Evolutionary conservation across 2,329 filamentous ascomycete species (phyloP).

Genomic region (Epichloe scottii): DNA sequence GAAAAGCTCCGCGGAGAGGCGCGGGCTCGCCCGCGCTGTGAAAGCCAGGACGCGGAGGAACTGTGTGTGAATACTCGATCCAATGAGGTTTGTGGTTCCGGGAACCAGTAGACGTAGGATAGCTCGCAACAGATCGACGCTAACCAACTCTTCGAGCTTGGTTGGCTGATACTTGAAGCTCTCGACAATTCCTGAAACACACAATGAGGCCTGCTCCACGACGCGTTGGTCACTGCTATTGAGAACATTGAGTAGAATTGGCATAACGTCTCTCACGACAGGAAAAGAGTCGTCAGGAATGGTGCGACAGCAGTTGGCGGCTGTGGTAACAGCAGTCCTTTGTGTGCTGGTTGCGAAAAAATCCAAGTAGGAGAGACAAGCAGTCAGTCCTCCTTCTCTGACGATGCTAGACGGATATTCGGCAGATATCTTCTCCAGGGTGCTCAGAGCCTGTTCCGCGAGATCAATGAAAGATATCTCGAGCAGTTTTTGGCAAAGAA

Average conservation of each 20-base stretch:
- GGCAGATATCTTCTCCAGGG: constrained; percentile 90
- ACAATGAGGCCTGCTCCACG: constrained; percentile 90
- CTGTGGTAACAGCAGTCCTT: constrained; percentile 89
- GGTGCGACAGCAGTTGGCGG: constrained; percentile 95
- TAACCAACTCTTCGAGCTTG: constrained; percentile 87
- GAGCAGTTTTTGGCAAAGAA: constrained; percentile 86
- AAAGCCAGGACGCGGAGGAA: constrained; percentile 88
- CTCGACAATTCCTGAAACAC: constrained; percentile 90
- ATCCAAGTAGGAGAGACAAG: constrained; percentile 91
- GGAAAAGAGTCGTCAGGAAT: constrained; percentile 88
- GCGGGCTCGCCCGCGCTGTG: constrained; percentile 77
- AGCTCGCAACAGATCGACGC: constrained; percentile 71
- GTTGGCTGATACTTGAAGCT: constrained; percentile 84
- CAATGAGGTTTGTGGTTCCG: constrained; percentile 90
- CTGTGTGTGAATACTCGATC: constrained; percentile 88
- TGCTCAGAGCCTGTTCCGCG: constrained; percentile 92
- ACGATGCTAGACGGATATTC: constrained; percentile 95
- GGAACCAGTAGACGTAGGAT: constrained; percentile 80
- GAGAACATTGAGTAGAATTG: constrained; percentile 79
- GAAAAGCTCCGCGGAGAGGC: constrained; percentile 76
- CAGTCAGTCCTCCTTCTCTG: constrained; percentile 84
- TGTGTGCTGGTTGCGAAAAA: constrained; percentile 98
- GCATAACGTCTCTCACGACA: constrained; percentile 92
- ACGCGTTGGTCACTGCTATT: constrained; percentile 91
- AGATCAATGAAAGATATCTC: constrained; percentile 97